These are phyloP conservation scores for Podosphaera leucotricha DNA, from an alignment of 2,329 filamentous ascomycete species.

Conservation along the genomic window DNA sequence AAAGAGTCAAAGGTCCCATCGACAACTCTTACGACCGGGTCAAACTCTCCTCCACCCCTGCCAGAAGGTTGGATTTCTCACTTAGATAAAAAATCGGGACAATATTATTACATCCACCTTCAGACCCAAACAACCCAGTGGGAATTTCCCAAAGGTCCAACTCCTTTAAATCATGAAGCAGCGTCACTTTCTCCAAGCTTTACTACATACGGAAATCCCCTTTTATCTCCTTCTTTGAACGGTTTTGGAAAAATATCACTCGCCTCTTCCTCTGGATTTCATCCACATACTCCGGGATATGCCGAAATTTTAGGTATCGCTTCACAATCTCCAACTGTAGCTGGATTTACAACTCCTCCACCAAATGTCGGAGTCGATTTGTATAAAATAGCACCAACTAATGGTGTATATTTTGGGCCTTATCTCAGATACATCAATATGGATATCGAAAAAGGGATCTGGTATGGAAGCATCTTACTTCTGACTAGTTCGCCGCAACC, in stretches of 20 bases:
- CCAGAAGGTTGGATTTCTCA: slow-evolving; percentile 98
- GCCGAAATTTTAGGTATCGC: slow-evolving; percentile 69
- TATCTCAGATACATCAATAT: slow-evolving; percentile 94
- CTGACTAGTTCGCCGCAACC: slow-evolving; percentile 80
- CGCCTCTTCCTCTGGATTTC: slow-evolving; percentile 61
- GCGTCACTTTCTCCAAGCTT: slow-evolving; percentile 57
- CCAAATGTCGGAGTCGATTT: slow-evolving; percentile 74
- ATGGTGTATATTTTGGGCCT: slow-evolving; percentile 93
- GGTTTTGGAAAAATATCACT: slow-evolving; percentile 37
- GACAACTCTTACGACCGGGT: slow-evolving; percentile 27
- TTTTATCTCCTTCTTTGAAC: slow-evolving; percentile 39
- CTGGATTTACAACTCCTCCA: slow-evolving; percentile 75
- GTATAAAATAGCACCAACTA: slow-evolving; percentile 82
- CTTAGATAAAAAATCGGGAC: slow-evolving; percentile 80
- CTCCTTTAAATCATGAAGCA: slow-evolving; percentile 62
- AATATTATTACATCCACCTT: slow-evolving; percentile 97
- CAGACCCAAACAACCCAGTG: slow-evolving; percentile 91
- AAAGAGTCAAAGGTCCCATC: slow-evolving; percentile 17
- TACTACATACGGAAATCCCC: slow-evolving; percentile 51
- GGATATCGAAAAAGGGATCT: slow-evolving; percentile 74
- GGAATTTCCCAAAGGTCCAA: slow-evolving; percentile 95
- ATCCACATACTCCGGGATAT: slow-evolving; percentile 63
- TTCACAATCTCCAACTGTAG: slow-evolving; percentile 46
- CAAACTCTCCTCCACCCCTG: slow-evolving; percentile 70
- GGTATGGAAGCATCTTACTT: slow-evolving; percentile 83